Evolutionary conservation across 257 asterid species (phyloP), one percentile per base, ranked within the genome.

Genomic region (Ophiorrhiza pumila): DNA sequence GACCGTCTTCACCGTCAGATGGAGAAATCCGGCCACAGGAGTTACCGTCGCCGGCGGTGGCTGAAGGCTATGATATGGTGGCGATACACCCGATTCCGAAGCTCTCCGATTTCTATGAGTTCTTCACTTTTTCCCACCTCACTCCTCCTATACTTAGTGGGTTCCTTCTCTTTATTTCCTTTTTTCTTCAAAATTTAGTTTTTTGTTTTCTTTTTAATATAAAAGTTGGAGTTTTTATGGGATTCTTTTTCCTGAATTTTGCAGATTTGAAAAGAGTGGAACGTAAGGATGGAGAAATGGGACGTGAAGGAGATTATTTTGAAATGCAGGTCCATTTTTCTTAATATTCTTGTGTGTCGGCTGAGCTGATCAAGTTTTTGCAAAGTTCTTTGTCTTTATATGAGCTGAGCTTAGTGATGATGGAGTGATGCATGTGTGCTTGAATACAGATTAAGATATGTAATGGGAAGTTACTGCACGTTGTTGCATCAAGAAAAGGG

Each of bases 11-110:
- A 6, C 82, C 83, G 37, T 71, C 85, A 6, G 84, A 89, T 82
- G 98, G 89, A 79, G 88, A 85, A 27, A 61, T 71, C 7, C 81
- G 75, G 78, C 56, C 83, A 39, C 85, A 89, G 81, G 90, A 79
- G 32, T 55, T 78, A 25, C 80, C 88, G 68, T 73, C 86, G 64
- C 79, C 89, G 84, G 81, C 84, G 72, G 74, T 82, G 27, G 82
- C 88, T 20, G 91, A 83, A 74, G 84, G 86, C 70, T 83, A 87
- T 77, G 97, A 92, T 64, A 95, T 95, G 99, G 88, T 83, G 91
- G 99, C 97, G 81, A 95, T 95, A 56, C 98, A 95, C 67, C 95
- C 98, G 71, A 86, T 88, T 62, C 99, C 99, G 83, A 95, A 90
- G 91, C 91, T 95, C 22, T 92, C 99, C 70, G 97, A 95, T 72